Conservation (phyloP, 345 rosid genomes). For the Linum tenue region DNA sequence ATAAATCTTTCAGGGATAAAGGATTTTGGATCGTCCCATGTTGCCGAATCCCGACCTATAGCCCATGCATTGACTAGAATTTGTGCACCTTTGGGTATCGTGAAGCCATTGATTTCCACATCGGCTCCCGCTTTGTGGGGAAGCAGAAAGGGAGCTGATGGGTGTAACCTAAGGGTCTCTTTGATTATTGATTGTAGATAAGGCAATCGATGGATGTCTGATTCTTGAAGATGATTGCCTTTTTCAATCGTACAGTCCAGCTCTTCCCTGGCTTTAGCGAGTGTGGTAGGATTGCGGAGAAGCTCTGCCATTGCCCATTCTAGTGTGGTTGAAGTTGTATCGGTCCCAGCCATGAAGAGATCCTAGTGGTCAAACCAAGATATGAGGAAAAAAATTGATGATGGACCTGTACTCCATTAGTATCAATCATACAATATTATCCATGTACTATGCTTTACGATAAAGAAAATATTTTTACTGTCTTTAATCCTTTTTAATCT, state of each 20-base stretch:
- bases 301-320: constrained; percentile 55
- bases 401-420: no score
- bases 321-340: constrained; percentile 40
- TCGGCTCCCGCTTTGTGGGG: constrained; percentile 31
- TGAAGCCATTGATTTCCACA: constrained; percentile 23
- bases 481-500: no score
- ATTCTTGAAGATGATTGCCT: constrained; percentile 27
- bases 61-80: constrained; percentile 43
- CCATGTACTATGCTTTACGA: no score
- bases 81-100: constrained; percentile 32
- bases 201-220: constrained; percentile 22
- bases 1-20: constrained; percentile 42
- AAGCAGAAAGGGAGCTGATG: constrained; percentile 27
- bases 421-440: no score
- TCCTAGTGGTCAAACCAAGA: constrained; percentile 16
- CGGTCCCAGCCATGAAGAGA: constrained; percentile 35
- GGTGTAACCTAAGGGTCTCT: constrained; percentile 49
- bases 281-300: constrained; percentile 21
- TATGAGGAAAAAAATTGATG: not conserved
- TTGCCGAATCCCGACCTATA: constrained; percentile 34
- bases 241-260: constrained; percentile 24
- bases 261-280: constrained; percentile 27
- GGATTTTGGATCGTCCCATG: constrained; percentile 25
- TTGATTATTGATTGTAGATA: constrained; percentile 39
- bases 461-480: no score